phyloP scores from a whole-genome alignment of 2,329 filamentous ascomycete species.

The Canariomyces notabilis region DNA sequence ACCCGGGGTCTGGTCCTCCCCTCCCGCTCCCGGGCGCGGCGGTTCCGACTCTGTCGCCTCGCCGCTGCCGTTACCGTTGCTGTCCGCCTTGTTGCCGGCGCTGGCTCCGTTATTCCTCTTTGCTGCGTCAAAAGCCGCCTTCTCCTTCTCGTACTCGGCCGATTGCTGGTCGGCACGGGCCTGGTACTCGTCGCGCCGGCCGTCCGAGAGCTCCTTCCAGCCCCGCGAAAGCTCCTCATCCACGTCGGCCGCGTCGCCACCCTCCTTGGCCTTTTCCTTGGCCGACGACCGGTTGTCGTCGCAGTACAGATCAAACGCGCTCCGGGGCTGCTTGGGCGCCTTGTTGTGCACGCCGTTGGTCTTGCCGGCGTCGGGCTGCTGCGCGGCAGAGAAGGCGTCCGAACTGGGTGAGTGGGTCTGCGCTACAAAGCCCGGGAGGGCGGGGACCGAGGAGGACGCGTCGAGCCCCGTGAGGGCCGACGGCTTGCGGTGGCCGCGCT shows the following conservation, averaged over 20 bases:
- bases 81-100: constrained; percentile 17
- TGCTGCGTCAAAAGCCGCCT: constrained; percentile 32
- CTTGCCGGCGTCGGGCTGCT: constrained; percentile 28
- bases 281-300: constrained; percentile 43
- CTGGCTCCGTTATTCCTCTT: constrained; percentile 27
- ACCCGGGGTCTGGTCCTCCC: constrained; percentile 22
- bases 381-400: constrained; percentile 42
- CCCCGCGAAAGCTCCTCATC: constrained; percentile 52
- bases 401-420: constrained; percentile 45
- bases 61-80: constrained; percentile 13
- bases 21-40: constrained; percentile 24
- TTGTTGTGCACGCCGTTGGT: constrained; percentile 21
- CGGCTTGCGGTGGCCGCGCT: constrained; percentile 64
- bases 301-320: constrained; percentile 53
- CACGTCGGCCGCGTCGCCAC: constrained; percentile 30
- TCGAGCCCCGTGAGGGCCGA: constrained; percentile 44
- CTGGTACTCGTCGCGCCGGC: constrained; percentile 46
- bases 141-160: constrained; percentile 40
- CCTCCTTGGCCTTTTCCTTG: constrained; percentile 33
- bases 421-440: constrained; percentile 39
- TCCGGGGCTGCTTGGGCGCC: constrained; percentile 38
- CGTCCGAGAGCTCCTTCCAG: constrained; percentile 50
- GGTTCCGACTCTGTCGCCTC: constrained; percentile 18
- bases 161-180: constrained; percentile 37
- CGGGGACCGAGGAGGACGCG: constrained; percentile 23